Base-by-base conservation (phyloP, 495 filamentous ascomycete species). In the Penicillium subrubescens region DNA sequence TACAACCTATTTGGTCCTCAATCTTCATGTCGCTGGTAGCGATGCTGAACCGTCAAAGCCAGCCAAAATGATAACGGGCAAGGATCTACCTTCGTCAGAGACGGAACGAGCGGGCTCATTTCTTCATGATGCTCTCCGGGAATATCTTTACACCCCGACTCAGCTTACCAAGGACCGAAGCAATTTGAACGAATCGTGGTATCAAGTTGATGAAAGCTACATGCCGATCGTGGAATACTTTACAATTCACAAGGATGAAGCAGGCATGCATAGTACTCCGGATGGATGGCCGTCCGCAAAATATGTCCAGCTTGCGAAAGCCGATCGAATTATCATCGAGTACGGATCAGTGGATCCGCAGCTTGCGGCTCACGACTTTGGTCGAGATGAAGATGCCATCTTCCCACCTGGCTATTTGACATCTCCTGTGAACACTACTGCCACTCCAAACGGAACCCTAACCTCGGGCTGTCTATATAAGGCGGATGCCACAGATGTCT, bases 271-370 rank as follows among this genome's bases (percentile, higher is more conserved):
- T n/a, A 81, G 79, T 43, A 88, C 85, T 1, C 76, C 81, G 12
- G 83, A 89, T 69, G 87, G 88, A 14, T 90, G 88, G 88, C 88
- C 88, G 2, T 81, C 80, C 14, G 79, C 83, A 41, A 79, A 81
- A 29, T 89, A 79, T 64, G 68, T 88, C 33, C 85, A 86, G 56
- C 75, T 88, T 25, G 77, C 80, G 0, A 73, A 79, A 17, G 71
- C 75, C 11, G 80, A 80, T 63, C 76, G 87, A 19, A 61, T 89
- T 0, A 65, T 90, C 3, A 69, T 84, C 29, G 79, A 81, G 44
- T 87, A 83, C 65, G 87, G 86, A 11, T 75, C 71, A 4, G 66
- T 90, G 5, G 87, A 89, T 66, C 74, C 84, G 17, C 84, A 88
- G 56, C 77, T 90, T 70, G 62, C 68, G n/a, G 66, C 61, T 5